These are phyloP conservation scores for Moesziomyces parantarcticus DNA, from an alignment of 1,284 basidiomycete species.

Conservation along the genomic window DNA sequence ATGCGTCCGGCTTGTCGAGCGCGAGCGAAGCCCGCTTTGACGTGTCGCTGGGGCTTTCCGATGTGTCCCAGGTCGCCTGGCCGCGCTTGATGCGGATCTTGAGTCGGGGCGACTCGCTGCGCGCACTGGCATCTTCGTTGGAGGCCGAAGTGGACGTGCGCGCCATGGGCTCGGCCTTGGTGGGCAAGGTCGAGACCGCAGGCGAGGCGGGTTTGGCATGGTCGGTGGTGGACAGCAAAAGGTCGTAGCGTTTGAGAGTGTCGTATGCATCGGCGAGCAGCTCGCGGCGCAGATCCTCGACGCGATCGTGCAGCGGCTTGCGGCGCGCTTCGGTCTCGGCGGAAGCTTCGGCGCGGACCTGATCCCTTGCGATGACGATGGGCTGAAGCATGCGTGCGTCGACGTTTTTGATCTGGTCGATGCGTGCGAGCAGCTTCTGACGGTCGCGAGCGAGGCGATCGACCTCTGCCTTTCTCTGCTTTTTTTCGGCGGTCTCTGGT, in stretches of 20 bases:
- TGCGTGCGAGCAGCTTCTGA: constrained; percentile 86
- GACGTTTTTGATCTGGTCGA: constrained; percentile 82
- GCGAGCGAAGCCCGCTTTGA: constrained; percentile 5
- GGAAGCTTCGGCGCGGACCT: constrained; percentile 21
- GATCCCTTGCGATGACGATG: constrained; percentile 50
- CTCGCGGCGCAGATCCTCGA: constrained; percentile 51
- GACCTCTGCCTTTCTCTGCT: constrained; percentile 84
- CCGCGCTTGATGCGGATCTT: constrained; percentile 43
- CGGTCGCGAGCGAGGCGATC: constrained; percentile 90
- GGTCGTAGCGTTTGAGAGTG: constrained; percentile 51
- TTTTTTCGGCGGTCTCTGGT: constrained; percentile 86
- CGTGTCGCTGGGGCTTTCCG: constrained; percentile 24
- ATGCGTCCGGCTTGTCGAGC: neutral
- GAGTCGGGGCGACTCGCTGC: constrained; percentile 33
- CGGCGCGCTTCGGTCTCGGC: constrained; percentile 1
- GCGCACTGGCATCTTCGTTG: constrained; percentile 7
- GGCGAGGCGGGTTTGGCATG: constrained; percentile 22
- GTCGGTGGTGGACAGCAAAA: constrained; percentile 32
- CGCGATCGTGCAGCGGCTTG: constrained; percentile 25
- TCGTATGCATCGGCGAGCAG: constrained; percentile 51
- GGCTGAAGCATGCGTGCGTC: constrained; percentile 70
- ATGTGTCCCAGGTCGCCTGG: constrained; percentile 22
- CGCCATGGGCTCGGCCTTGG: constrained; percentile 4
- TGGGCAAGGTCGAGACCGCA: constrained; percentile 8
- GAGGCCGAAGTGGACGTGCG: constrained; percentile 1